Conservation (phyloP, 225 moss, liverwort and hornwort genomes). For the Anthoceros angustus region DNA sequence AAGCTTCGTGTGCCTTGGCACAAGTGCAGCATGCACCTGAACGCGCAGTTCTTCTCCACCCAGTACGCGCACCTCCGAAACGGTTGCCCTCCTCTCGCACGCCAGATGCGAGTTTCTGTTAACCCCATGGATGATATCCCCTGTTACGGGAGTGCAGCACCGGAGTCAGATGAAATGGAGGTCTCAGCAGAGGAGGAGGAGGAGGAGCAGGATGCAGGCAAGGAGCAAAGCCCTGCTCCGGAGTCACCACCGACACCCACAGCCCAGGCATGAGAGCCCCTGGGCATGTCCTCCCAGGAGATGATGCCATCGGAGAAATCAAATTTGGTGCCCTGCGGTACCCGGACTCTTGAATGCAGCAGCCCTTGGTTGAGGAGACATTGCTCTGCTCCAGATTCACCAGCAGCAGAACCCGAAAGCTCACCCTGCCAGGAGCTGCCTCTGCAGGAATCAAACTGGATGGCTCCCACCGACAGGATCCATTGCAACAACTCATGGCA, state of each 20-base stretch:
- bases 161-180: neutral
- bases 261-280: no score
- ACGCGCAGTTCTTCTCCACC: slow-evolving; percentile 41
- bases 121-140: slow-evolving; percentile 44
- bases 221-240: neutral
- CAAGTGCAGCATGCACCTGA: slow-evolving; percentile 19
- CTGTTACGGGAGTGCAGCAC: slow-evolving; percentile 9
- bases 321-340: neutral
- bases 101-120: slow-evolving; percentile 42
- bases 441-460: no score
- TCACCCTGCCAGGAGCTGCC: no score
- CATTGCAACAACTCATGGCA: no score
- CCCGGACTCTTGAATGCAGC: neutral
- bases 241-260: neutral
- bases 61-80: slow-evolving; percentile 34
- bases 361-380: no score
- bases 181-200: neutral
- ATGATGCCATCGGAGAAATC: neutral
- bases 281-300: neutral
- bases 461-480: no score
- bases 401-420: no score
- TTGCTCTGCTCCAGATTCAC: no score
- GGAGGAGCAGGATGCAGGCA: neutral
- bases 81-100: slow-evolving; percentile 45
- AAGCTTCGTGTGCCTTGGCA: neutral